Conservation (phyloP, 352 stramenopile species). For the Aphanomyces astaci region DNA sequence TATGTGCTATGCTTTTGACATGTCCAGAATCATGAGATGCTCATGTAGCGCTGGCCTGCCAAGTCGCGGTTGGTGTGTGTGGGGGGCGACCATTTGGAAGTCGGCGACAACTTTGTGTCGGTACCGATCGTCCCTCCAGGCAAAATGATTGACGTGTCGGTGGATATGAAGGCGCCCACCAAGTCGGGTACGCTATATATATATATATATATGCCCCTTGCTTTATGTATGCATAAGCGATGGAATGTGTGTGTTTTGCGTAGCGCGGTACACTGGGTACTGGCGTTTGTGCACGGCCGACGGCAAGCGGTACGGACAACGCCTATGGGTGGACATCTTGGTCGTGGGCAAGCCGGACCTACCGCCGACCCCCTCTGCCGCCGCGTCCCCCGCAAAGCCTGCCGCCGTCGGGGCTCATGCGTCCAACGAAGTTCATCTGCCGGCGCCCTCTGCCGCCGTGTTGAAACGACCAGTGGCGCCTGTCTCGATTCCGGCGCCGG, state of each 20-base stretch:
- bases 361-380: background rate
- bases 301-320: slow-evolving; percentile 78
- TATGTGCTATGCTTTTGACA: too few relatives aligned
- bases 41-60: slow-evolving; percentile 48
- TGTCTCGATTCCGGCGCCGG: background rate
- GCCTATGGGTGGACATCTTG: slow-evolving; percentile 84
- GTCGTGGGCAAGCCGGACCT: slow-evolving; percentile 32
- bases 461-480: background rate
- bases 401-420: background rate
- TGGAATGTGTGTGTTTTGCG: background rate
- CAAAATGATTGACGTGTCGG: slow-evolving; percentile 68
- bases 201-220: too few relatives aligned
- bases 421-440: background rate
- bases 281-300: slow-evolving; percentile 77
- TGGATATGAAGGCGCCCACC: slow-evolving; percentile 59
- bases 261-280: slow-evolving; percentile 79
- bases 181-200: too few relatives aligned
- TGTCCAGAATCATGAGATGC: background rate
- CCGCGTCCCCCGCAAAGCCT: background rate
- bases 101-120: slow-evolving; percentile 48
- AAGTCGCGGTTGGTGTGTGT: slow-evolving; percentile 64
- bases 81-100: slow-evolving; percentile 67
- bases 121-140: slow-evolving; percentile 61
- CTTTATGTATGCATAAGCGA: too few relatives aligned
- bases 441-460: background rate